These are phyloP conservation scores for Colletotrichum shisoi DNA, from an alignment of 2,329 filamentous ascomycete genomes.

Conservation along the genomic window DNA sequence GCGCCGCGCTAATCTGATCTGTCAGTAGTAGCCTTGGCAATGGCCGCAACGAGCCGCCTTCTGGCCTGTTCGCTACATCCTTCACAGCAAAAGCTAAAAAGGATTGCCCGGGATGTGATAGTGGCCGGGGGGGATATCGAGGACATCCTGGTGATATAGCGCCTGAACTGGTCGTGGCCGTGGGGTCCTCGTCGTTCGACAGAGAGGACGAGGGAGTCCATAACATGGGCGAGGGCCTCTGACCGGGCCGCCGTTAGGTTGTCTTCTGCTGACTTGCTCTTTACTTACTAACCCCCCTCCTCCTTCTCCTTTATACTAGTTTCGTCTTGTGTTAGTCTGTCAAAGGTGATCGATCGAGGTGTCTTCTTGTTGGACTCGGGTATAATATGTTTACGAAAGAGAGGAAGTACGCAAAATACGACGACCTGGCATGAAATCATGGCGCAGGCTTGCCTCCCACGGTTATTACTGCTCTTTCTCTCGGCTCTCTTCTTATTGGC, in stretches of 20 bases:
- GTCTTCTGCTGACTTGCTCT: constrained; percentile 2
- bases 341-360: constrained; percentile 7
- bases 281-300: neutral
- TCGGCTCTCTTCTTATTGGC: constrained; percentile 14
- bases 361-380: neutral
- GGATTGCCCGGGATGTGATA: constrained; percentile 1
- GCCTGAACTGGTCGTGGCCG: neutral
- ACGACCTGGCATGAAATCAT: constrained; percentile 33
- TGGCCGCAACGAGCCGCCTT: constrained; percentile 4
- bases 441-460: constrained; percentile 37
- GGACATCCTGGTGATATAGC: neutral
- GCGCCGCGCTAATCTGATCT: constrained; percentile 32
- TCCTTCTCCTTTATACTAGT: constrained; percentile 7
- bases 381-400: constrained; percentile 19
- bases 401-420: constrained; percentile 28
- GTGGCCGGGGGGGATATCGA: neutral
- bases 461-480: constrained; percentile 27
- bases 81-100: constrained; percentile 18
- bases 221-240: constrained; percentile 28
- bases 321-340: neutral
- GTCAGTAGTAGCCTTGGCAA: neutral
- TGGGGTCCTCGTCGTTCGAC: constrained; percentile 9
- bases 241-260: neutral
- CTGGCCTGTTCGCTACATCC: constrained; percentile 10
- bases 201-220: constrained; percentile 28